Evolutionary conservation across 352 stramenopile genomes (phyloP).

Genomic region (Globisporangium irregulare): DNA sequence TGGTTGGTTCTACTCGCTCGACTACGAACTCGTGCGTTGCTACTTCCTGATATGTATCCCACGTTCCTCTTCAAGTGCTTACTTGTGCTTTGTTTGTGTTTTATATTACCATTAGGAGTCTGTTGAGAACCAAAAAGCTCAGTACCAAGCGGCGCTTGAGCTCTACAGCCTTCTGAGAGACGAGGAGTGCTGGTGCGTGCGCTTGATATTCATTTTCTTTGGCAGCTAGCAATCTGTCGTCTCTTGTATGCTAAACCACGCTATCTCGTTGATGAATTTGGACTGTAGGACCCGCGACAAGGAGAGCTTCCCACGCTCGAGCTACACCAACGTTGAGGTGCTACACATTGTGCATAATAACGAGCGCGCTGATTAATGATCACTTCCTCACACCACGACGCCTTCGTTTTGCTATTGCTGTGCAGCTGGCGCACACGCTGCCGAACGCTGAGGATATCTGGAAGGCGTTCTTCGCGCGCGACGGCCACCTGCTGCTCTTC

Average conservation of each 20-base stretch:
- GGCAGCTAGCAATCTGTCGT: not conserved
- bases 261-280: not conserved
- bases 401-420: not conserved
- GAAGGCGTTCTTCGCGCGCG: constrained; percentile 38
- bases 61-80: not conserved
- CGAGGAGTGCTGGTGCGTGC: constrained; percentile 59
- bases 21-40: constrained; percentile 45
- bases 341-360: not conserved
- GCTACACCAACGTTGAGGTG: constrained; percentile 71
- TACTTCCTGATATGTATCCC: not conserved
- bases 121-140: constrained; percentile 39
- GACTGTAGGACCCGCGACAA: constrained; percentile 60
- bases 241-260: not conserved
- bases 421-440: constrained; percentile 30
- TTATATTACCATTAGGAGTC: constrained; percentile 27
- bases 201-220: not conserved
- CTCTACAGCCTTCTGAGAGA: constrained; percentile 69
- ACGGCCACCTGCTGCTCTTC: constrained; percentile 67
- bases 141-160: constrained; percentile 46
- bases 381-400: not conserved
- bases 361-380: not conserved
- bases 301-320: constrained; percentile 76
- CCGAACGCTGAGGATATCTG: constrained; percentile 22
- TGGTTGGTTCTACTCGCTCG: constrained; percentile 64
- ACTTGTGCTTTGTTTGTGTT: not conserved